Evolutionary conservation across 1,284 basidiomycete species (phyloP), one percentile per base, ranked within the genome.

Genomic region (Apiotrichum sp.): DNA sequence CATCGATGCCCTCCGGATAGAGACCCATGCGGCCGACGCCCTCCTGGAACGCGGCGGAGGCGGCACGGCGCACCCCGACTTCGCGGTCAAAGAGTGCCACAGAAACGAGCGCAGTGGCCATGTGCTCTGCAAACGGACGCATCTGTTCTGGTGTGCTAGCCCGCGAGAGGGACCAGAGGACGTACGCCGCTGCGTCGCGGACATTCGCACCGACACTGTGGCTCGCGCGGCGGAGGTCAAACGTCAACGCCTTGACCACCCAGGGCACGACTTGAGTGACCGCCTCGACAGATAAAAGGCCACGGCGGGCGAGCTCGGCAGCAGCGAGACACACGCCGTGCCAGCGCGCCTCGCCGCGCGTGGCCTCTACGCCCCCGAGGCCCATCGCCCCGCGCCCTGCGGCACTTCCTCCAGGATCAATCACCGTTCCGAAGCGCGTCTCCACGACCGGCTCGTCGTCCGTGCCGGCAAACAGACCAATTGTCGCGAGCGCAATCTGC

Each of bases 11-110:
- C 74, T 93, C 86, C 41, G 90, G 87, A 70, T 98, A 93, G 52
- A 93, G 76, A 50, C 81, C 85, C 76, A 88, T 87, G 66, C 96
- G 81, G 8, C 96, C 96, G 42, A 98, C 96, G 66, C 88, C 87
- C 75, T 99, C 96, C 73, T 98, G 96, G 72, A 92, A 98, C 3
- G 95, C 92, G 8, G 96, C 96, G 74, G 93, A 98, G 3, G 95
- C 93, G 4, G 96, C 96, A 59, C 96, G 80, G n/a, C 96, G 83
- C 49, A 98, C 92, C 57, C 91, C 89, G 11, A 98, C 86, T 70
- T 98, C 96, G 33, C 96, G 83, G 76, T 99, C 96, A 65, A 87
- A 92, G 40, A 92, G 79, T 0, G 93, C 84, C 4, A 92, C 88
- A 9, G 84, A 82, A 7, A 87, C 84, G 51, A 98, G 80, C 32